Evolutionary conservation across 345 rosid genomes (phyloP).

Genomic region (Euclidium syriacum): DNA sequence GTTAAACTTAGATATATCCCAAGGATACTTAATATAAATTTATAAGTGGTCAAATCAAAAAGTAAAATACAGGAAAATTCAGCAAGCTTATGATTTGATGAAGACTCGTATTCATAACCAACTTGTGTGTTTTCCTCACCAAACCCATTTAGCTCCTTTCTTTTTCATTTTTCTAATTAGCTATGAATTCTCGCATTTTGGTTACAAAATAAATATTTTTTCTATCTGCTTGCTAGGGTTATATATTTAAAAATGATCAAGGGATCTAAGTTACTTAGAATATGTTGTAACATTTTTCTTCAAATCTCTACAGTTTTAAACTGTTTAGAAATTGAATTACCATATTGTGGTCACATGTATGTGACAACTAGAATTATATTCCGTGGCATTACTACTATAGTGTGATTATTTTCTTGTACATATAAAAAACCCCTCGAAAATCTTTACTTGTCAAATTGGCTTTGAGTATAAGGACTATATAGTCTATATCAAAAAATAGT

Average conservation of each 20-base stretch:
- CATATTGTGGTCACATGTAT: too few species aligned
- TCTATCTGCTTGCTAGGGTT: not conserved
- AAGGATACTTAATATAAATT: not conserved
- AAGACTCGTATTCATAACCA: slow-evolving; percentile 16
- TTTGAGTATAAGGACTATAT: not conserved
- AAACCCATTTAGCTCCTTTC: slow-evolving; percentile 16
- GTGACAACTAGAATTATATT: too few species aligned
- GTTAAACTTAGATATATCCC: not conserved
- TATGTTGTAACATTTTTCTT: not conserved
- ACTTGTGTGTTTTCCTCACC: slow-evolving; percentile 22
- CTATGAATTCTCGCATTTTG: not conserved
- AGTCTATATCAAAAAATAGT: not conserved
- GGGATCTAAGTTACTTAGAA: not conserved
- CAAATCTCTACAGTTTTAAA: not conserved
- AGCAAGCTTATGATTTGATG: slow-evolving; percentile 28
- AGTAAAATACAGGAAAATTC: not conserved
- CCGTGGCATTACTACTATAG: not conserved
- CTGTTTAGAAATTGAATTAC: not conserved
- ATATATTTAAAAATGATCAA: not conserved
- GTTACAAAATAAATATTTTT: not conserved
- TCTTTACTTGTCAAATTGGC: not conserved
- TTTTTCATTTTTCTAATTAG: not conserved
- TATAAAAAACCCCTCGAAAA: not conserved
- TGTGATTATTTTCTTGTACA: not conserved
- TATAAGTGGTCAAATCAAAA: not conserved